Base-by-base conservation (phyloP, 306 rosid species). In the Prunus mira region DNA sequence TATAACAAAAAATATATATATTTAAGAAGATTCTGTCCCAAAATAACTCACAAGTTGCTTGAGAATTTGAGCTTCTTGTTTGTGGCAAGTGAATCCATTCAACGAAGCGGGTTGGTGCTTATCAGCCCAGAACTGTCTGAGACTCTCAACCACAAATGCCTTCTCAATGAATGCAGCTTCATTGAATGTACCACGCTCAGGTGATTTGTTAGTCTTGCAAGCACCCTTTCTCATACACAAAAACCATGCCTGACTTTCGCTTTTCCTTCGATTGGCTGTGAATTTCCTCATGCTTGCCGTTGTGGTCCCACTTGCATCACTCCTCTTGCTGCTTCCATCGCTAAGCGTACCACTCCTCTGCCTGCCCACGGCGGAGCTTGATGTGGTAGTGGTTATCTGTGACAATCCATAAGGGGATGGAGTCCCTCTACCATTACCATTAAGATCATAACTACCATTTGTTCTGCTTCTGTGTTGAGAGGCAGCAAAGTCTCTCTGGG, bases 61-160 rank as follows among this genome's bases (percentile, higher is more conserved):
- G 76, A 91, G 95, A 87, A 87, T 75, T 75, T 81, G 89, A 76
- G 98, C 94, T 82, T 90, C 87, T 78, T 82, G 88, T 66, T 76
- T 84, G 80, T 92, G 94, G 88, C 87, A 90, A 77, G 82, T 86
- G 87, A 94, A 94, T 77, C 95, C 97, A 81, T 80, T 65, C 73
- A 94, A 79, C 12, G 95, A 94, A 56, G 79, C 84, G 6, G 97
- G 96, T 69, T 76, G 84, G 73, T 94, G 78, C 83, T 86, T 88
- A 87, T 94, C 98, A 20, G 91, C 97, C 98, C 94, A 91, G 58
- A 94, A 90, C 58, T 85, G 89, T 55, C 83, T 84, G 5, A 94
- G 79, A 65, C 73, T 85, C 82, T 94, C 89, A 46, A 81, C 85
- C 15, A 94, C 93, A 0, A 51, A 55, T n/a, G 98, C 89, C 74